Base-by-base conservation (phyloP, 305 asterid genomes). In the Solanum hybrid region DNA sequence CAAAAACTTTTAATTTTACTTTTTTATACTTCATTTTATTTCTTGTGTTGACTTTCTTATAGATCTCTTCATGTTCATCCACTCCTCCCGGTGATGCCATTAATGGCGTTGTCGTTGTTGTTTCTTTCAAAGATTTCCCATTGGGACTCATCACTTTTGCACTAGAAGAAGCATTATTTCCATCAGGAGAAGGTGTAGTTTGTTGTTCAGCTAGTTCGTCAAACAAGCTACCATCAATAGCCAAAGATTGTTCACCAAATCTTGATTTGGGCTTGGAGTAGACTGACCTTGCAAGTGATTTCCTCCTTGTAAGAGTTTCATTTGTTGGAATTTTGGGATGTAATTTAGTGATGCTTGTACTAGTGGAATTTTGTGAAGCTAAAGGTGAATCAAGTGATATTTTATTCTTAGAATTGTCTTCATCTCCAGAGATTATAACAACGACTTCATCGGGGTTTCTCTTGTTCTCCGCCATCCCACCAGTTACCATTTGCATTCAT, bases 191-290 rank as follows among this genome's bases (percentile, higher is more conserved):
- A 76, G 60, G 3, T 79, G 20, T 4, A 36, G 32, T 84, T 56
- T 35, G 89, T 79, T 91, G 71, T 56, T 56, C 91, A 7, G 20
- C 90, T 78, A 51, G 86, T 36, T 60, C 71, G 35, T 92, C 93
- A 89, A 90, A 77, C 88, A 91, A 35, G 7, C 79, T 87, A 72
- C 79, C 86, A 90, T 95, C 95, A 79, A 94, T 85, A n/a, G 90
- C 87, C 24, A 90, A 42, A 27, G 97, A 88, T 51, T 90, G 98
- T 85, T 96, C 98, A 46, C 99, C 99, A 89, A 95, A 95, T 89
- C 99, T 95, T 6, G 99, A 95, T 91, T 94, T 95, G 51, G 99
- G 97, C 89, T 94, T 95, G 1, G 96, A 93, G 92, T 87, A 93
- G 76, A 91, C 86, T 2, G 96, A 92, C 91, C 94, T 95, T 7